Evolutionary conservation across 495 filamentous ascomycete genomes (phyloP), one percentile per base, ranked within the genome.

Genomic region (Xylaria curta): DNA sequence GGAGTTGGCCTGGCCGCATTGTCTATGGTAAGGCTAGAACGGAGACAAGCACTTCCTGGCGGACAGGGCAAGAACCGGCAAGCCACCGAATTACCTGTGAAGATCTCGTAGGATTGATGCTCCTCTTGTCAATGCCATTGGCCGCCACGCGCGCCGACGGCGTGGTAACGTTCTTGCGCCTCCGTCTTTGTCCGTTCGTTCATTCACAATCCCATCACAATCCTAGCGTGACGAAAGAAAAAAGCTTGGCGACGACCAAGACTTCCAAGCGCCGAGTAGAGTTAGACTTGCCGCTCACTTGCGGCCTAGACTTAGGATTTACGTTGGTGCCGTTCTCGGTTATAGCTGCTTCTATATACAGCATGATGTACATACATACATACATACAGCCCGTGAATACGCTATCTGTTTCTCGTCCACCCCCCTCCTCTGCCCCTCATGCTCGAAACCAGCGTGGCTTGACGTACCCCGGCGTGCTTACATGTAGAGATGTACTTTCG

Each of bases 141-240:
- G 68, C 21, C 56, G 59, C 59, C 59, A 64, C 68, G 56, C 13
- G 61, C 68, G 61, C 68, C 68, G 68, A 40, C 36, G 53, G 62
- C 59, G 26, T 64, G 68, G 68, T 70, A 70, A 64, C 33, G 47
- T 46, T 44, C 68, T 28, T 51, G 31, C 46, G 46, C 59, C 56
- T 54, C 8, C 8, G 38, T 12, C 28, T 26, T 31, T 46, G 38
- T 24, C 26, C 26, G 53, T 28, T 59, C 17, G 53, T 28, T 59
- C 17, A 4, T 60, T 36, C 53, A 38, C 54, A 19, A 17, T 65
- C 28, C 60, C 60, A 33, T 28, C 44, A 15, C 40, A 31, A 36
- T 49, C 26, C 21, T 26, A n/a, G 49, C 19, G 44, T 12, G 13
- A 33, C 19, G n/a, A 63, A 15, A 10, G 21, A 7, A 33, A 46